phyloP scores from a whole-genome alignment of 2,329 filamentous ascomycete species.

The Myotisia sp. region DNA sequence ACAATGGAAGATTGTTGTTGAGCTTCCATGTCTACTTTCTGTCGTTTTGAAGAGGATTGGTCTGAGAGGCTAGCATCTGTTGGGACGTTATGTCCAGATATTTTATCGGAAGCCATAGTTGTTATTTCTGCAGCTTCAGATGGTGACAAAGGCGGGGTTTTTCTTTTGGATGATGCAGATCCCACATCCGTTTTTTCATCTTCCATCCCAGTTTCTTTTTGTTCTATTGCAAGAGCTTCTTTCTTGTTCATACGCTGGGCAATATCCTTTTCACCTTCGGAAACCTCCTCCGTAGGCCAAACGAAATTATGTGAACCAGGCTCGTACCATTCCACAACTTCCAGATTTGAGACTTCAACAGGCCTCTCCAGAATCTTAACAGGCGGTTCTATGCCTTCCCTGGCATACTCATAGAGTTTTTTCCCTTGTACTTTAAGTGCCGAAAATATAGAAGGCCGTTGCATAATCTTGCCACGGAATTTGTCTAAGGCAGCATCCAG shows the following conservation, averaged over 20 bases:
- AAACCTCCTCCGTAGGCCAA: constrained; percentile 69
- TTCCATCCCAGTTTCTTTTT: constrained; percentile 3
- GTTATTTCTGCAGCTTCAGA: constrained; percentile 4
- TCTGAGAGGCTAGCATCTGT: background rate
- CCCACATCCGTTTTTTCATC: constrained; percentile 10
- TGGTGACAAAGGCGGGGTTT: constrained; percentile 20
- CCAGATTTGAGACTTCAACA: constrained; percentile 63
- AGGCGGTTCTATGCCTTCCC: constrained; percentile 75
- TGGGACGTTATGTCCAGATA: no score
- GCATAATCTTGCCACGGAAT: constrained; percentile 73
- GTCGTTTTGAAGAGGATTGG: constrained; percentile 2
- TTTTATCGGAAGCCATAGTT: background rate
- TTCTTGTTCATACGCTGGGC: constrained; percentile 51
- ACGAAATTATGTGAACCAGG: constrained; percentile 64
- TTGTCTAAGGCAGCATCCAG: constrained; percentile 61
- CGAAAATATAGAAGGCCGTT: constrained; percentile 84
- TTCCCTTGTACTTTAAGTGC: constrained; percentile 89
- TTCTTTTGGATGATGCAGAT: constrained; percentile 20
- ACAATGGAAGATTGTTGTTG: constrained; percentile 3
- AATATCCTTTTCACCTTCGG: constrained; percentile 57
- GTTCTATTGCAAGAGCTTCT: constrained; percentile 16
- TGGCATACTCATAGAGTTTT: constrained; percentile 87
- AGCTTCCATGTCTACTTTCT: constrained; percentile 3
- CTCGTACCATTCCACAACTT: constrained; percentile 71
- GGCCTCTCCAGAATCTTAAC: constrained; percentile 67